Conservation (phyloP, 306 rosid genomes). For the Ormosia semicastrata region DNA sequence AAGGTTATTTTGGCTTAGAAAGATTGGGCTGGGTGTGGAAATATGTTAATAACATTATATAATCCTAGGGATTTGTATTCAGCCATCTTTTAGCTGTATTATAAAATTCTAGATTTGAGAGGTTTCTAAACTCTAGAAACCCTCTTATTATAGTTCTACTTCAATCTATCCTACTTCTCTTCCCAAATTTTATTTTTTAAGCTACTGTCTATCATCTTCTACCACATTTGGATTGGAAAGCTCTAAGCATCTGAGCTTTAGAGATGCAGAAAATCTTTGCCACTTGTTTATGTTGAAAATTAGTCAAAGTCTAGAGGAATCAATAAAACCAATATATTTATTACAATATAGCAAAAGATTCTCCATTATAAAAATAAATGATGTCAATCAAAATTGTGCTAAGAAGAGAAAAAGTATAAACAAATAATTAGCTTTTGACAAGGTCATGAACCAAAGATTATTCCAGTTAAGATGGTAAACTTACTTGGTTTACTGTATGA, state of each 20-base stretch:
- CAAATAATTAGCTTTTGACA: slow-evolving; percentile 21
- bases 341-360: neutral
- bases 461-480: slow-evolving; percentile 26
- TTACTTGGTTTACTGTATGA: slow-evolving; percentile 47
- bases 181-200: slow-evolving; percentile 6
- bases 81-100: neutral
- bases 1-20: neutral
- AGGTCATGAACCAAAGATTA: slow-evolving; percentile 6
- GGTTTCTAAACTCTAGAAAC: neutral
- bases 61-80: neutral
- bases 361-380: neutral
- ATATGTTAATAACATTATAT: neutral
- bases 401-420: neutral
- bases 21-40: neutral
- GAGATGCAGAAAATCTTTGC: slow-evolving; percentile 12
- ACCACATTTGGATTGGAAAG: neutral
- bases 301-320: neutral
- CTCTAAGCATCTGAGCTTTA: neutral
- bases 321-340: slow-evolving; percentile 8
- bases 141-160: neutral
- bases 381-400: neutral
- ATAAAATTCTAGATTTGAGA: neutral
- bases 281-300: slow-evolving; percentile 14
- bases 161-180: neutral
- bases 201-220: neutral